phyloP scores from a whole-genome alignment of 768 basidiomycete genomes.

The Tulasnella sp. region DNA sequence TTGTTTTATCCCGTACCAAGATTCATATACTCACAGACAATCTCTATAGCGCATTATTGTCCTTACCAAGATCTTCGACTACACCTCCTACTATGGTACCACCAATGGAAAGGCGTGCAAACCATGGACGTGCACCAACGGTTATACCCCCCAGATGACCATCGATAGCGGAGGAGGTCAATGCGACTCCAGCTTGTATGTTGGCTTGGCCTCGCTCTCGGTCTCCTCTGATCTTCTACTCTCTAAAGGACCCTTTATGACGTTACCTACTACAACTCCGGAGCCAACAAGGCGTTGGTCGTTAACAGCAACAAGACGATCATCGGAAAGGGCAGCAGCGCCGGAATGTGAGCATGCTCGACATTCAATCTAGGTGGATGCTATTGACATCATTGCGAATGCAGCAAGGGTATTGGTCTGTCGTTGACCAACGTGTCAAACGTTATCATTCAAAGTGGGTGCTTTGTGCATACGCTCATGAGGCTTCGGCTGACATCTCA shows the following conservation, averaged over 20 bases:
- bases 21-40: not conserved
- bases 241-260: not conserved
- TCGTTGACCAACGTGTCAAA: not conserved
- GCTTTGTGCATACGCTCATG: not conserved
- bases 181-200: not conserved
- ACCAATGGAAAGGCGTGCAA: not conserved
- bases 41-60: not conserved
- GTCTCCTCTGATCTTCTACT: not conserved
- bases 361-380: not conserved
- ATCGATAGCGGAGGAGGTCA: not conserved
- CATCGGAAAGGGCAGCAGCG: not conserved
- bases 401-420: not conserved
- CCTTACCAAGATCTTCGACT: not conserved
- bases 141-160: not conserved
- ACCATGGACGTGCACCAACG: not conserved
- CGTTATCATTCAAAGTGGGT: not conserved
- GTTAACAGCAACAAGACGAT: not conserved
- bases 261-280: not conserved
- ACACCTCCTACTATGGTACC: not conserved
- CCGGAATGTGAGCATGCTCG: not conserved
- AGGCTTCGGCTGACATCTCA: not conserved
- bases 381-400: not conserved
- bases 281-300: not conserved
- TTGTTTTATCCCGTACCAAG: not conserved
- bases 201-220: not conserved